Evolutionary conservation across 192 early-diverging fungal species (phyloP).

Genomic region (Geranomyces variabilis): DNA sequence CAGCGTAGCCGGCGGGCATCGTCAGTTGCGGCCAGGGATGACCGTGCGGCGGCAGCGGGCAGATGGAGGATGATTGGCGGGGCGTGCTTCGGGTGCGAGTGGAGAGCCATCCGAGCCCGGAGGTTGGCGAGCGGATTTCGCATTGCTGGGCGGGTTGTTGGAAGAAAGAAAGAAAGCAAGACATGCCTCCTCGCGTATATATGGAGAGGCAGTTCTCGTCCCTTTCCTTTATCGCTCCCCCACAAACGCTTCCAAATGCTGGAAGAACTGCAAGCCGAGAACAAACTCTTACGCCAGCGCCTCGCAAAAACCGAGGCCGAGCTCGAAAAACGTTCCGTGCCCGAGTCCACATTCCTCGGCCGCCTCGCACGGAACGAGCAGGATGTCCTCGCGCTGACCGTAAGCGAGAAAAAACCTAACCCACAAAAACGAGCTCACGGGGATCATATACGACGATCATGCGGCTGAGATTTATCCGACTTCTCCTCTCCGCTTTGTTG

Average conservation of each 20-base stretch:
- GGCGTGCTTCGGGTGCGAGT: not conserved
- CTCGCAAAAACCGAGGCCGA: constrained; percentile 14
- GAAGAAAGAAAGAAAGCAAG: too few relatives aligned
- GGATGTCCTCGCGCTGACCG: constrained; percentile 18
- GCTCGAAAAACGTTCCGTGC: constrained; percentile 5
- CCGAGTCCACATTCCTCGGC: constrained; percentile 1
- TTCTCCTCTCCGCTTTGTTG: not conserved
- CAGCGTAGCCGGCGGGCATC: constrained; percentile 5
- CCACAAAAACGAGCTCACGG: too few relatives aligned
- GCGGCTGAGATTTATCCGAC: too few relatives aligned
- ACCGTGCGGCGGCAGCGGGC: not conserved
- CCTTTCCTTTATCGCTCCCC: too few relatives aligned
- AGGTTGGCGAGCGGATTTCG: not conserved
- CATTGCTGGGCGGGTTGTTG: not conserved
- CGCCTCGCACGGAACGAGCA: constrained; percentile 18
- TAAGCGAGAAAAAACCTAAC: constrained; percentile 3
- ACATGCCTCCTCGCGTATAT: too few relatives aligned
- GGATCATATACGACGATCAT: too few relatives aligned
- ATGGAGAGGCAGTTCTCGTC: too few relatives aligned
- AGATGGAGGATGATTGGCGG: constrained; percentile 7
- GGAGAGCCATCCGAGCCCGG: constrained; percentile 1
- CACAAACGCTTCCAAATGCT: too few relatives aligned
- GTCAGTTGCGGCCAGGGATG: constrained; percentile 2
- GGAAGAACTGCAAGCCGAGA: constrained; percentile 20
- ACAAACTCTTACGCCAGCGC: constrained; percentile 22